A percentile compares a stretch with the other conserved stretches of the same genome.
These are phyloP conservation scores for Globisporangium okanoganense DNA, from an alignment of 352 stramenopile species.

Conservation along the genomic window DNA sequence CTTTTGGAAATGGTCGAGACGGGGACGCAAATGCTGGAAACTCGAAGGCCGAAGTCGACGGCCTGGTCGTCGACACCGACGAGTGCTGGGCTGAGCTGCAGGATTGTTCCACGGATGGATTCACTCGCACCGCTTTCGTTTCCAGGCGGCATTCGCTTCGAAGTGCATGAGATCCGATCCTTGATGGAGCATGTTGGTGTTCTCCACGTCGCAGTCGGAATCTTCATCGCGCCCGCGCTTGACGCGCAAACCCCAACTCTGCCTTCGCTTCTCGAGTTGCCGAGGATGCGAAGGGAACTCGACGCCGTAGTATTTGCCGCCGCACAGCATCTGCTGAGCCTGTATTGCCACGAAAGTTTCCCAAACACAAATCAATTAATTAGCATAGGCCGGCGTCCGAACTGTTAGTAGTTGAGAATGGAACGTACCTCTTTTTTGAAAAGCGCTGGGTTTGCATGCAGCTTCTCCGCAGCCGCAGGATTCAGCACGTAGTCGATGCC, in stretches of 20 bases:
- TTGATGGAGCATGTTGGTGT: conserved; percentile 16
- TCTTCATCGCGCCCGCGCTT: conserved; percentile 51
- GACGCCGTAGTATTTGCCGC: conserved; percentile 54
- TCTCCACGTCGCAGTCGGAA: conserved; percentile 32
- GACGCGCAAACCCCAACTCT: conserved; percentile 43
- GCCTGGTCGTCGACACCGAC: not conserved
- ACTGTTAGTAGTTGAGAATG: too few relatives aligned
- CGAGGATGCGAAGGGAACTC: conserved; percentile 59
- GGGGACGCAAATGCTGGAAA: not conserved
- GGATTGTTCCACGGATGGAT: not conserved
- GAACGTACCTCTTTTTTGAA: conserved; percentile 43
- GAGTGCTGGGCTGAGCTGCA: not conserved
- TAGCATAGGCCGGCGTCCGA: too few relatives aligned
- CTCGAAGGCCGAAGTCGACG: not conserved
- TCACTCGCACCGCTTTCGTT: conserved; percentile 59
- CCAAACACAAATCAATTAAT: not conserved
- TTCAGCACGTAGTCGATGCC: conserved; percentile 73
- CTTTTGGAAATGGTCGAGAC: not conserved
- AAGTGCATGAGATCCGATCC: conserved; percentile 25
- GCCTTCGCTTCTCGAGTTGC: conserved; percentile 47
- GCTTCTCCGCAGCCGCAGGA: conserved; percentile 37
- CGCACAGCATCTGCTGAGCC: conserved; percentile 61
- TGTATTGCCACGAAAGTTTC: conserved; percentile 1
- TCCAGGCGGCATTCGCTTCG: conserved; percentile 51
- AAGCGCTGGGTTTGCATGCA: conserved; percentile 37